phyloP scores from a whole-genome alignment of 768 basidiomycete species.

The Suillus sp. region DNA sequence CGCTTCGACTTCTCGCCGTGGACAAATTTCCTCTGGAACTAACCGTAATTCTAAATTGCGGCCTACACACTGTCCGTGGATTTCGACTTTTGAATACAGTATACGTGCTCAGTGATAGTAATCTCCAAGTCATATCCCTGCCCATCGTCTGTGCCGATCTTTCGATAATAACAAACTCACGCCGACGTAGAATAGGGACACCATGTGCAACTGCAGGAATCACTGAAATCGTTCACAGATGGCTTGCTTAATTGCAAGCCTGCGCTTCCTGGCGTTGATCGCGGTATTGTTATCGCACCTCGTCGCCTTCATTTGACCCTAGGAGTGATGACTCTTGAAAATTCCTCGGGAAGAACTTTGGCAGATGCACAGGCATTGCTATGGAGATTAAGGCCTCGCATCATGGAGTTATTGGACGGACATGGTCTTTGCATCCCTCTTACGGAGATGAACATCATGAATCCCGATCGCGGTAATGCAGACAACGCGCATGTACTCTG shows the following conservation, averaged over 20 bases:
- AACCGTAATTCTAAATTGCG: constrained; percentile 13
- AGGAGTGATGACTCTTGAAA: constrained; percentile 66
- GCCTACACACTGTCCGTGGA: constrained; percentile 31
- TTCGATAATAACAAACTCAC: constrained; percentile 16
- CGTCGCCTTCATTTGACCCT: constrained; percentile 72
- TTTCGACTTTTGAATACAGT: not conserved
- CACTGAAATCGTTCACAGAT: constrained; percentile 40
- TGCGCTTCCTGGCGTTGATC: constrained; percentile 56
- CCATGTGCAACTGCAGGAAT: constrained; percentile 40
- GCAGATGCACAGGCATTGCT: constrained; percentile 47
- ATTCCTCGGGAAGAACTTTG: constrained; percentile 34
- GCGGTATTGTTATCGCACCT: constrained; percentile 54
- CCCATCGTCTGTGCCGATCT: constrained; percentile 36
- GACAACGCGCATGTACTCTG: constrained; percentile 58
- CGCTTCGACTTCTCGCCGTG: not conserved
- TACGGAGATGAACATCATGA: constrained; percentile 52
- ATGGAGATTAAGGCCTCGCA: constrained; percentile 35
- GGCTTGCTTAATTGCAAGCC: constrained; percentile 23
- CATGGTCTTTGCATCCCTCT: constrained; percentile 43
- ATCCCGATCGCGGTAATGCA: constrained; percentile 37
- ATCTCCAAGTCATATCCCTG: constrained; percentile 31
- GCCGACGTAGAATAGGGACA: constrained; percentile 37
- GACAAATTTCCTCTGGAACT: constrained; percentile 1
- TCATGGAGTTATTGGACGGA: constrained; percentile 43
- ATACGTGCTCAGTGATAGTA: not conserved